phyloP scores from a whole-genome alignment of 768 basidiomycete species.

The Rickenella mellea region DNA sequence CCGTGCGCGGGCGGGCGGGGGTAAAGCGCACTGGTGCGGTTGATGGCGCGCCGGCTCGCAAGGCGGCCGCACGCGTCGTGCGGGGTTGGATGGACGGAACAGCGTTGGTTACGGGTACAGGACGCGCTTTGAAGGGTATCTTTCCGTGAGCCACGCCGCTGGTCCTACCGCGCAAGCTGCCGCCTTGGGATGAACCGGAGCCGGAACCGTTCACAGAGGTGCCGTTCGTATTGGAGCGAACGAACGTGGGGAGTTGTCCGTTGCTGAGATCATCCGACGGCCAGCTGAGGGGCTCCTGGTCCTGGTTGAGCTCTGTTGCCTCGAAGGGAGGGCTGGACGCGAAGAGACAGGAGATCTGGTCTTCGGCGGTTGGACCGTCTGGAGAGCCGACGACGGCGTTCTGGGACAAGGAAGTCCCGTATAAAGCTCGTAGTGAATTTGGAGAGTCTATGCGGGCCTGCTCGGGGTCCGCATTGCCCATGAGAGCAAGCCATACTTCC shows the following conservation, averaged over 20 bases:
- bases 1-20: conserved; percentile 34
- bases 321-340: conserved; percentile 79
- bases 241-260: conserved; percentile 14
- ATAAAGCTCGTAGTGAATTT: conserved; percentile 62
- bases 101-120: conserved; percentile 49
- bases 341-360: conserved; percentile 71
- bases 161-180: conserved; percentile 18
- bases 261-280: conserved; percentile 28
- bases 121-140: conserved; percentile 52
- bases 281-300: conserved; percentile 14
- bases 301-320: conserved; percentile 48
- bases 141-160: conserved; percentile 33
- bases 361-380: conserved; percentile 59
- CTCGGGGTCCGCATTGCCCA: conserved; percentile 58
- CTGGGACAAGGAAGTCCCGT: conserved; percentile 42
- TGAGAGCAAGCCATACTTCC: conserved; percentile 69
- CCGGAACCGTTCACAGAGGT: conserved; percentile 26
- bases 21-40: conserved; percentile 23
- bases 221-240: conserved; percentile 22
- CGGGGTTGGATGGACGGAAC: conserved; percentile 70
- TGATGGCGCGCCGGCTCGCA: conserved; percentile 50
- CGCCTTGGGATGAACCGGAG: conserved; percentile 26
- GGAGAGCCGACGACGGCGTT: conserved; percentile 71
- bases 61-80: conserved; percentile 61
- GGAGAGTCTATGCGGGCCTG: conserved; percentile 45